Evolutionary conservation across 2,329 filamentous ascomycete species (phyloP).

Genomic region (Karstenula rhodostoma): DNA sequence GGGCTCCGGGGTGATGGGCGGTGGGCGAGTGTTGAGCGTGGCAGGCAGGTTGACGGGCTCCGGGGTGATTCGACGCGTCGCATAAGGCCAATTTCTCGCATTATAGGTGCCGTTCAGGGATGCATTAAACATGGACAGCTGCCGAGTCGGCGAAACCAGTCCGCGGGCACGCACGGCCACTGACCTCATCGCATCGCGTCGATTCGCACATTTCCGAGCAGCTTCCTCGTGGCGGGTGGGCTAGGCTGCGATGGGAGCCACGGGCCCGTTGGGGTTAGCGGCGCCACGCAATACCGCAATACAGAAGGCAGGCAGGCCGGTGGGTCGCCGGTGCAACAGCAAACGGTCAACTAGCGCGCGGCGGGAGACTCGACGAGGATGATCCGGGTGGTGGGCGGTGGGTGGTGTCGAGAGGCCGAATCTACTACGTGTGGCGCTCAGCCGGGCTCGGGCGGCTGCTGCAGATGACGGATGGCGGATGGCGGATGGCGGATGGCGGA

Average conservation of each 20-base stretch:
- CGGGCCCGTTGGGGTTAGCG: slow-evolving; percentile 39
- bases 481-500: not conserved
- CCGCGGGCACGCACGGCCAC: slow-evolving; percentile 20
- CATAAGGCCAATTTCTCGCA: slow-evolving; percentile 40
- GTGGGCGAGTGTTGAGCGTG: not conserved
- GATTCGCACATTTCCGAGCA: slow-evolving; percentile 31
- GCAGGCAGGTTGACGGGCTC: not conserved
- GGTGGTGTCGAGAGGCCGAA: not conserved
- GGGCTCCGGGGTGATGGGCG: slow-evolving; percentile 10
- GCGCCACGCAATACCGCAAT: slow-evolving; percentile 26
- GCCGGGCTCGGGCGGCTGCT: not conserved
- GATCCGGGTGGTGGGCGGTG: too few species aligned
- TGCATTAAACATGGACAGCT: slow-evolving; percentile 27
- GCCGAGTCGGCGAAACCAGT: slow-evolving; percentile 27
- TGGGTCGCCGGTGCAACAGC: slow-evolving; percentile 42
- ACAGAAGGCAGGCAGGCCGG: slow-evolving; percentile 23
- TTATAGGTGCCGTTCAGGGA: slow-evolving; percentile 26
- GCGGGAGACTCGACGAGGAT: slow-evolving; percentile 28
- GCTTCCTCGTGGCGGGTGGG: slow-evolving; percentile 20
- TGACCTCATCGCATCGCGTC: slow-evolving; percentile 25
- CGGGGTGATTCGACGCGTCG: slow-evolving; percentile 12
- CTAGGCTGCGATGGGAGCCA: slow-evolving; percentile 12
- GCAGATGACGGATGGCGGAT: not conserved
- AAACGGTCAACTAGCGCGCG: slow-evolving; percentile 44
- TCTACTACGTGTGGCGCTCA: slow-evolving; percentile 2